Conservation (phyloP, 2,329 filamentous ascomycete genomes). For the Ophiostoma montium region DNA sequence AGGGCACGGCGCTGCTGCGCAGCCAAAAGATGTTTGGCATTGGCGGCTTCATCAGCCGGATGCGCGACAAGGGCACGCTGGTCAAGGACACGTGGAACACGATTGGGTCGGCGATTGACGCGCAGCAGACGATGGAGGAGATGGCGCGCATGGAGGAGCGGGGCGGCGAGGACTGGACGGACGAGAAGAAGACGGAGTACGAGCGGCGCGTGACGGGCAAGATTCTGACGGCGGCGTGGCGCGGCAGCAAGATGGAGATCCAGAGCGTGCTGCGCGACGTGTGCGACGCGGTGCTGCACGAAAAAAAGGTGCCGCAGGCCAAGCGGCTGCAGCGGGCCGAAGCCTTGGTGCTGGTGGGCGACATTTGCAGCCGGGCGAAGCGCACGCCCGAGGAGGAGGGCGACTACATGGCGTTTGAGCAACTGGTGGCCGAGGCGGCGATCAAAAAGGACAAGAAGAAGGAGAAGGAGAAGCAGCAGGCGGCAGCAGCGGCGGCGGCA, state of each 20-base stretch:
- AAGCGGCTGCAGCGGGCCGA: conserved; percentile 89
- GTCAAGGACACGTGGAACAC: conserved; percentile 99
- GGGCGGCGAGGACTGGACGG: conserved; percentile 94
- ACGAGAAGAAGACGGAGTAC: conserved; percentile 91
- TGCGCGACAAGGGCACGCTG: conserved; percentile 92
- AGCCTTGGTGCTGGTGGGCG: conserved; percentile 74
- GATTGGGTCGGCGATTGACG: conserved; percentile 89
- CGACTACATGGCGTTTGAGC: conserved; percentile 97
- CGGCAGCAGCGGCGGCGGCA: background rate
- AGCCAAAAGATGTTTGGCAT: conserved; percentile 96
- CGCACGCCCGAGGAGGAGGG: conserved; percentile 92
- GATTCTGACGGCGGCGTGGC: conserved; percentile 92
- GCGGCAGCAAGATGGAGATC: conserved; percentile 94
- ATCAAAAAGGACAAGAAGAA: conserved; percentile 79
- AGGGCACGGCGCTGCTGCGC: conserved; percentile 77
- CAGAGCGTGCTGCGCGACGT: conserved; percentile 91
- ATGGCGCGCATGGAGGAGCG: conserved; percentile 94
- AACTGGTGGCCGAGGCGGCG: conserved; percentile 90
- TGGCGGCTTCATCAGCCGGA: conserved; percentile 79
- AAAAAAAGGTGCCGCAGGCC: conserved; percentile 60
- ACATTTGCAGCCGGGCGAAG: conserved; percentile 74
- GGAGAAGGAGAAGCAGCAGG: conserved; percentile 23
- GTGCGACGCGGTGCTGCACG: conserved; percentile 73
- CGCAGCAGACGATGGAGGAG: conserved; percentile 96
- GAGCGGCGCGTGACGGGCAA: conserved; percentile 94